phyloP scores from a whole-genome alignment of 805 yeast genomes.

The Teunomyces kruisii region DNA sequence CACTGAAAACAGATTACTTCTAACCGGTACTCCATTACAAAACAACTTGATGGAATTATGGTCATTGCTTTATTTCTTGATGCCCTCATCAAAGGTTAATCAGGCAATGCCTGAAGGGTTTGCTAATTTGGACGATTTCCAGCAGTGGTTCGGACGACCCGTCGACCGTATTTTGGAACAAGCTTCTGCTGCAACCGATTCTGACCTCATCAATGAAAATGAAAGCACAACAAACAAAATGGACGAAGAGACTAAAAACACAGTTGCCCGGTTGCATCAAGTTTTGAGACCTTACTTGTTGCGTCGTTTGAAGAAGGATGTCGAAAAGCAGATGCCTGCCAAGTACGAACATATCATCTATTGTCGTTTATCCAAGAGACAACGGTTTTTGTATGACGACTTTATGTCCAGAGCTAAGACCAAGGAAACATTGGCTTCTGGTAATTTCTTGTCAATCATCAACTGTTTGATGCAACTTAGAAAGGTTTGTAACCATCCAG shows the following conservation, averaged over 20 bases:
- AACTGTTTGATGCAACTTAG: conserved; percentile 97
- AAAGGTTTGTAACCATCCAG: conserved; percentile 97
- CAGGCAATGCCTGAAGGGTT: conserved; percentile 91
- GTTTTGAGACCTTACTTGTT: conserved; percentile 89
- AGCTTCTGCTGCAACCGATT: conserved; percentile 32
- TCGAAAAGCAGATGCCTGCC: conserved; percentile 98
- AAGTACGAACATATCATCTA: conserved; percentile 93
- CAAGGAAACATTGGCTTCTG: conserved; percentile 87
- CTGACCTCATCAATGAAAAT: conserved; percentile 44
- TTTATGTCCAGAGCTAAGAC: conserved; percentile 97
- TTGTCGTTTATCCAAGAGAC: conserved; percentile 90
- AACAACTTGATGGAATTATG: conserved; percentile 93
- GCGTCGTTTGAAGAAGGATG: conserved; percentile 92
- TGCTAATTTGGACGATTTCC: conserved; percentile 94
- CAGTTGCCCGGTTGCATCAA: conserved; percentile 87
- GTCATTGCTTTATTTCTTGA: conserved; percentile 90
- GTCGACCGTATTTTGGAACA: conserved; percentile 89
- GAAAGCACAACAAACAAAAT: conserved; percentile 40
- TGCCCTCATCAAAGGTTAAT: conserved; percentile 81
- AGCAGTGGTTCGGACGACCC: conserved; percentile 98
- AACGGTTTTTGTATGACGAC: conserved; percentile 88
- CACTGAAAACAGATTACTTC: conserved; percentile 78
- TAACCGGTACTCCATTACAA: conserved; percentile 97
- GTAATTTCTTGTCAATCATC: conserved; percentile 90
- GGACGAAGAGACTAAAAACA: conserved; percentile 76